phyloP scores from a whole-genome alignment of 2,329 filamentous ascomycete species.

The Cytospora leucostoma region DNA sequence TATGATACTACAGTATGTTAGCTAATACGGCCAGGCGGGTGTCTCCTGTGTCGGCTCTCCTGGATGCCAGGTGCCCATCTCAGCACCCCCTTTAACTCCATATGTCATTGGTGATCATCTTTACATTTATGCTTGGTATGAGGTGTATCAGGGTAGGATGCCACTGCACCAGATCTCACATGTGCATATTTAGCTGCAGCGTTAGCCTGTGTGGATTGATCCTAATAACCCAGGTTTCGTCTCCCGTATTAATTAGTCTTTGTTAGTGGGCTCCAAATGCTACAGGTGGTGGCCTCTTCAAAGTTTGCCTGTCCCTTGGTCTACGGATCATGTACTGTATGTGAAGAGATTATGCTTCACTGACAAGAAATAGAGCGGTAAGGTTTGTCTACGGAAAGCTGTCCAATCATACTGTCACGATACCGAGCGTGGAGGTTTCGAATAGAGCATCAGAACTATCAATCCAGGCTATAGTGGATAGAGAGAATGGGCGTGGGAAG shows the following conservation, averaged over 20 bases:
- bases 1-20: slow-evolving; percentile 32
- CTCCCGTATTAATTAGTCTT: slow-evolving; percentile 49
- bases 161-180: slow-evolving; percentile 42
- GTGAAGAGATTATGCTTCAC: slow-evolving; percentile 44
- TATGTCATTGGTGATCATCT: slow-evolving; percentile 39
- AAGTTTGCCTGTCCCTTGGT: slow-evolving; percentile 2
- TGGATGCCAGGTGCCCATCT: slow-evolving; percentile 42
- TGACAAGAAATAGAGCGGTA: slow-evolving; percentile 47
- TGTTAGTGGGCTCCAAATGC: slow-evolving; percentile 49
- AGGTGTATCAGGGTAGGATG: slow-evolving; percentile 49
- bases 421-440: too few species aligned
- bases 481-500: too few species aligned
- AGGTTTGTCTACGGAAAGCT: slow-evolving; percentile 49
- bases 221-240: slow-evolving; percentile 42
- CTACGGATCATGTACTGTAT: slow-evolving; percentile 46
- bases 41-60: slow-evolving; percentile 44
- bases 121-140: slow-evolving; percentile 48
- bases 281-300: slow-evolving; percentile 30
- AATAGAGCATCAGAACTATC: too few species aligned
- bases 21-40: slow-evolving; percentile 47
- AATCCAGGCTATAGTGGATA: too few species aligned
- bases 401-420: too few species aligned
- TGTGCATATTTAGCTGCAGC: too few species aligned
- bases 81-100: slow-evolving; percentile 37
- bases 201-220: slow-evolving; percentile 39